Evolutionary conservation across 495 filamentous ascomycete species (phyloP), one percentile per base, ranked within the genome.

Genomic region (Podospora appendiculata): DNA sequence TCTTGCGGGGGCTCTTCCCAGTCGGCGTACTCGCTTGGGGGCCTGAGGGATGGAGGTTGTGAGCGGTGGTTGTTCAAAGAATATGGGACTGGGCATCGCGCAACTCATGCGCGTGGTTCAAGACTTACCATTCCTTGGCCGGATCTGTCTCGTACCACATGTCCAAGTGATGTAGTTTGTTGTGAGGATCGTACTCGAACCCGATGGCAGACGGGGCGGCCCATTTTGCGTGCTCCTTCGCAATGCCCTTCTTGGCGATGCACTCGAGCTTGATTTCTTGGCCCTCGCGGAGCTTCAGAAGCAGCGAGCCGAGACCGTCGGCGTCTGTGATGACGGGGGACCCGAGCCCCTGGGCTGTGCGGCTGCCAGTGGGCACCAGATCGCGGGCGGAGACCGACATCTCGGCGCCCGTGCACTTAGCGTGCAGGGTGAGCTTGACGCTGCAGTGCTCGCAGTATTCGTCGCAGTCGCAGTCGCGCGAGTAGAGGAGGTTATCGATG

Each of bases 151-250:
- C 93, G 64, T 88, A 96, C 93, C 93, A 98, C 63, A 91, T 81
- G 62, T 94, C 87, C 40, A 89, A 72, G 72, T 98, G 93, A 52
- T 79, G 75, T 43, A 98, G 70, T 67, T 91, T 94, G 69, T 98
- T 98, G 65, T 91, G 85, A 52, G 93, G 93, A 63, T 98, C 93
- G 68, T 98, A 98, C 70, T 98, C 93, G 60, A 97, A 98, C 19
- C 90, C 93, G 47, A 98, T 84, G 6, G 93, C 94, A 51, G 90
- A 77, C 40, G 85, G 87, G 3, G 94, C 90, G 45, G 87, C 84
- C 93, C 93, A 98, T 67, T 98, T 98, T 0, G 94, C 86, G 73
- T 98, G 93, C 66, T 98, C 93, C 76, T 97, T 98, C 3, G 92
- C 90, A 53, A 96, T 96, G 0, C 93, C 93, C 76, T 97, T 97